A percentile compares a stretch with the other conserved stretches of the same genome.
These are phyloP conservation scores for Phalaenopsis aphrodite DNA, from an alignment of 106 monocot genomes.

Conservation along the genomic window DNA sequence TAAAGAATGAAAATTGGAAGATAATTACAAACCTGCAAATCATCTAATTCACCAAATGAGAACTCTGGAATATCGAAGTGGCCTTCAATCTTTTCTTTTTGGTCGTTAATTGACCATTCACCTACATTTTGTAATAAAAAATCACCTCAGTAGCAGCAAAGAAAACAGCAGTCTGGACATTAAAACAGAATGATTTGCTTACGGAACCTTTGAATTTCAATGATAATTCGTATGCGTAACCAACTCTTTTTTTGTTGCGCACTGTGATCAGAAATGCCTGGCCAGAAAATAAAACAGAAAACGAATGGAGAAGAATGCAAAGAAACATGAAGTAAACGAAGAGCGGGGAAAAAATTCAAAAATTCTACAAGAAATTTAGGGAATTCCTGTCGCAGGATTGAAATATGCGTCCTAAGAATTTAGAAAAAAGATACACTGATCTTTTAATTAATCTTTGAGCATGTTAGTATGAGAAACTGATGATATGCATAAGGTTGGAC, in stretches of 20 bases:
- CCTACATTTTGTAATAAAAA: slow-evolving; percentile 29
- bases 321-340: too few species aligned
- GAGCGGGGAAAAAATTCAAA: too few species aligned
- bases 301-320: too few species aligned
- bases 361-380: too few species aligned
- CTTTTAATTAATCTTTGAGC: too few species aligned
- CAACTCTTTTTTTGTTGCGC: slow-evolving; percentile 86
- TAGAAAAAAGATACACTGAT: too few species aligned
- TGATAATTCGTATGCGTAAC: slow-evolving; percentile 75
- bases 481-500: too few species aligned
- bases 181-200: background rate
- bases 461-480: too few species aligned
- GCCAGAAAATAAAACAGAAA: too few species aligned
- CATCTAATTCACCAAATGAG: slow-evolving; percentile 88
- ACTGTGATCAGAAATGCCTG: slow-evolving; percentile 85
- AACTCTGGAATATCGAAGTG: slow-evolving; percentile 84
- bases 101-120: slow-evolving; percentile 62
- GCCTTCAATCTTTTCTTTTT: slow-evolving; percentile 68
- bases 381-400: too few species aligned
- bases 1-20: background rate
- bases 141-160: background rate
- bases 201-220: slow-evolving; percentile 64
- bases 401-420: too few species aligned
- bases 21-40: slow-evolving; percentile 53
- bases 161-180: background rate